A percentile compares a stretch with the other conserved stretches of the same genome.
Conservation (phyloP, 495 filamentous ascomycete species). For the Penicillium paradoxum region DNA sequence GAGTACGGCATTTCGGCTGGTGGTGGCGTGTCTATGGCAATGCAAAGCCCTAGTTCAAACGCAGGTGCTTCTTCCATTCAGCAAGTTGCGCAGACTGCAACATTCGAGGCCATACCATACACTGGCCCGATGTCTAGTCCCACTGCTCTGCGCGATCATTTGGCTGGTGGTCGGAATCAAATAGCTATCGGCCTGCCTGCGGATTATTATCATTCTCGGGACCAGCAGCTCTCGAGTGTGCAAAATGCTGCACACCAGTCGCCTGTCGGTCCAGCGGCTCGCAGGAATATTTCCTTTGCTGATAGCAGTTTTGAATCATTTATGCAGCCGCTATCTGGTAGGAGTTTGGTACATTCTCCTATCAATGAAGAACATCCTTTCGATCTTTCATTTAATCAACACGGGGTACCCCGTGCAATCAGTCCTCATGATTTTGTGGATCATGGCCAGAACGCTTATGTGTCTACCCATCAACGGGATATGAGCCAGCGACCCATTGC, state of each 20-base stretch:
- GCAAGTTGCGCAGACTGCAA: not conserved
- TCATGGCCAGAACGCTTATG: not conserved
- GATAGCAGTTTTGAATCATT: not conserved
- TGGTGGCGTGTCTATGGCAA: not conserved
- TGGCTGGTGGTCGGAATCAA: not conserved
- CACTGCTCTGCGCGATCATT: not conserved
- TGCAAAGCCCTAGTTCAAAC: not conserved
- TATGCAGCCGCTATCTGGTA: not conserved
- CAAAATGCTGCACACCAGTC: not conserved
- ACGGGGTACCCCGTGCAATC: not conserved
- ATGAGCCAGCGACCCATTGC: not conserved
- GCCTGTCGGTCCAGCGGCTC: not conserved
- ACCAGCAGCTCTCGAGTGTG: not conserved
- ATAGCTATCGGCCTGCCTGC: not conserved
- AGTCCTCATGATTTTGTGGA: not conserved
- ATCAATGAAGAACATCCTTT: not conserved
- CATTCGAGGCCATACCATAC: not conserved
- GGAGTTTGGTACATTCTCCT: not conserved
- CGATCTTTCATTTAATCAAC: not conserved
- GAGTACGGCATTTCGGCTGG: not conserved
- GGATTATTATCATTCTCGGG: not conserved
- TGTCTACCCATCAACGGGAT: not conserved
- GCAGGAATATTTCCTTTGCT: not conserved
- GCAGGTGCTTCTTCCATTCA: not conserved
- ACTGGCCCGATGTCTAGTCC: not conserved